Conservation (phyloP, 768 basidiomycete species). For the Naganishia friedmannii region DNA sequence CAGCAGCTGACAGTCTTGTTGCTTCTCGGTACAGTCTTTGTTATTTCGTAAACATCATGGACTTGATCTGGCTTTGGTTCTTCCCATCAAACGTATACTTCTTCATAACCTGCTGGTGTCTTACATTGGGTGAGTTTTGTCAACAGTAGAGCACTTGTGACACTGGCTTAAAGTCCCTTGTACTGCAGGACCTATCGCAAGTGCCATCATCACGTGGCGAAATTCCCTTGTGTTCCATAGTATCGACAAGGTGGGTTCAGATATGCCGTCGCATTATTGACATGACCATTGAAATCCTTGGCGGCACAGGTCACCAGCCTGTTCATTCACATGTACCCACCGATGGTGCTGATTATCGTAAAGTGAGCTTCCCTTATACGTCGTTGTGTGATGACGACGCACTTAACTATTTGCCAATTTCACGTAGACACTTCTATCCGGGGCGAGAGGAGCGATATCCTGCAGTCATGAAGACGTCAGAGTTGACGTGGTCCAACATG, state of each 20-base stretch:
- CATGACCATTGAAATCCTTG: neutral
- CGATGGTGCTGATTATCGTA: slow-evolving; percentile 86
- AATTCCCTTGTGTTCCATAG: slow-evolving; percentile 98
- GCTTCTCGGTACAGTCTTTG: slow-evolving; percentile 58
- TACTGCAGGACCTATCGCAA: slow-evolving; percentile 66
- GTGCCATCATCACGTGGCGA: slow-evolving; percentile 95
- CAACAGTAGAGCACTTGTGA: neutral
- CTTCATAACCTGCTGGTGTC: slow-evolving; percentile 87
- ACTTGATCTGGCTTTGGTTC: slow-evolving; percentile 87
- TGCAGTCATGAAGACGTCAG: slow-evolving; percentile 67
- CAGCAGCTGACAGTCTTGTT: slow-evolving; percentile 37
- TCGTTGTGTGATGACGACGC: neutral
- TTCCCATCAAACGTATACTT: slow-evolving; percentile 72
- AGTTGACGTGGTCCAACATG: slow-evolving; percentile 68
- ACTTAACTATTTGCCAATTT: neutral
- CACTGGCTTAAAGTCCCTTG: neutral
- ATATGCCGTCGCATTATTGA: neutral
- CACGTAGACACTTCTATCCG: slow-evolving; percentile 24
- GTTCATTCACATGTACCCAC: slow-evolving; percentile 91
- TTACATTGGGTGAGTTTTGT: slow-evolving; percentile 65
- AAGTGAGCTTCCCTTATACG: slow-evolving; percentile 33
- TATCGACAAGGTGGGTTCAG: slow-evolving; percentile 65
- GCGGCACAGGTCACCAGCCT: slow-evolving; percentile 67
- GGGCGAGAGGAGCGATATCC: slow-evolving; percentile 70
- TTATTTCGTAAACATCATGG: slow-evolving; percentile 88